Conservation (phyloP, 2,329 filamentous ascomycete genomes). For the Aspergillus caelatus region DNA sequence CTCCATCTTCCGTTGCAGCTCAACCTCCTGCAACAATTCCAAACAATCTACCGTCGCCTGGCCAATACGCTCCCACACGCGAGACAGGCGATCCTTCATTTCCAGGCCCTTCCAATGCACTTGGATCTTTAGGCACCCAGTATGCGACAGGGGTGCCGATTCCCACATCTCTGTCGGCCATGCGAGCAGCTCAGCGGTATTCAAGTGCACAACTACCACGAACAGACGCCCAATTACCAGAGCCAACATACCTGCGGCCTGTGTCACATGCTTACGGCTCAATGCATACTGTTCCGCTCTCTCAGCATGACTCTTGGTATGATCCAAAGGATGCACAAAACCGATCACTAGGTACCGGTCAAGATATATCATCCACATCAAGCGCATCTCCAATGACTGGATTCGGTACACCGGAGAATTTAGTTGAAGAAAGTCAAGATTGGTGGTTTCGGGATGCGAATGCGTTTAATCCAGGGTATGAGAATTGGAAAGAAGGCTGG, state of each 20-base stretch:
- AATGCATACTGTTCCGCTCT: conserved; percentile 23
- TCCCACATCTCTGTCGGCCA: conserved; percentile 22
- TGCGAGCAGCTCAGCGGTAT: conserved; percentile 22
- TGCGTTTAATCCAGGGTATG: conserved; percentile 63
- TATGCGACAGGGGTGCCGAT: conserved; percentile 18
- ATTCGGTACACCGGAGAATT: conserved; percentile 62
- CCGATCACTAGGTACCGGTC: conserved; percentile 24
- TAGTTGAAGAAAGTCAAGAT: conserved; percentile 66
- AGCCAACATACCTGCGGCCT: conserved; percentile 37
- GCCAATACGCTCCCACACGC: conserved; percentile 2
- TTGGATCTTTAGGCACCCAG: conserved; percentile 20
- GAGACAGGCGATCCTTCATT: conserved; percentile 15
- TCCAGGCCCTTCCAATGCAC: conserved; percentile 13
- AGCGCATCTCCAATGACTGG: conserved; percentile 53
- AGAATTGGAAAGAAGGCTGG: conserved; percentile 56
- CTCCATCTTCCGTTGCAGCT: conserved; percentile 20
- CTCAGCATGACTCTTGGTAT: conserved; percentile 40
- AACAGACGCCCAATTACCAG: conserved; percentile 29
- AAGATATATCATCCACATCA: conserved; percentile 36
- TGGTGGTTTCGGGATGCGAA: conserved; percentile 67
- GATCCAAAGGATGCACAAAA: conserved; percentile 26
- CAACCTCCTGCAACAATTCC: conserved; percentile 24
- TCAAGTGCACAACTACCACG: conserved; percentile 23
- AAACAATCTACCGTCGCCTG: conserved; percentile 20
- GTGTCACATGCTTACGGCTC: conserved; percentile 24